These are phyloP conservation scores for Acacia crassicarpa DNA, from an alignment of 306 rosid species.

Conservation along the genomic window DNA sequence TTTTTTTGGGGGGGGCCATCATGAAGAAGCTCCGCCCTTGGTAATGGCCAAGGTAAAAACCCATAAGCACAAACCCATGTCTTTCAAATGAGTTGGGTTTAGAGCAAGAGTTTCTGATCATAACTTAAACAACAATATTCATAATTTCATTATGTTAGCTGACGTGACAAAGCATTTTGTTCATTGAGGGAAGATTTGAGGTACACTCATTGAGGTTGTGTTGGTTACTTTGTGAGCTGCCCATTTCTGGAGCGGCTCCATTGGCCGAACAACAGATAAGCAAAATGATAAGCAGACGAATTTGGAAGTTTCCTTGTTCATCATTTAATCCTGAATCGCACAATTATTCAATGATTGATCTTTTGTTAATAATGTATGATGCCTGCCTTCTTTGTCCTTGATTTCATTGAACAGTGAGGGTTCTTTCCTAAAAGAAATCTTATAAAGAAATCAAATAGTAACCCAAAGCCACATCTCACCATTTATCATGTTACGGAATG, in stretches of 20 bases:
- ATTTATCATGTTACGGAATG: too few species aligned
- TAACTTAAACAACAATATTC: constrained; percentile 32
- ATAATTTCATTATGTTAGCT: constrained; percentile 33
- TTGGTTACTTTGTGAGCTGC: not conserved
- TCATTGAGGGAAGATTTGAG: not conserved
- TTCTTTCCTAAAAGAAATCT: too few species aligned
- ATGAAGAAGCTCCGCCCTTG: too few species aligned
- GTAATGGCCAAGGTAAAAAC: not conserved
- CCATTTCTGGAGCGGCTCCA: too few species aligned
- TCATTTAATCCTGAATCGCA: not conserved
- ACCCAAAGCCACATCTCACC: too few species aligned
- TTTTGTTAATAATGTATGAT: too few species aligned
- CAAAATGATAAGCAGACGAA: not conserved
- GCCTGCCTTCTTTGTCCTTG: too few species aligned
- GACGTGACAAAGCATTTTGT: too few species aligned
- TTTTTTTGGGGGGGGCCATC: too few species aligned
- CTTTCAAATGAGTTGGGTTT: constrained; percentile 28
- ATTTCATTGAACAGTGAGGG: too few species aligned
- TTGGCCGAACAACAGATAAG: not conserved
- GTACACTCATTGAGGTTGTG: not conserved
- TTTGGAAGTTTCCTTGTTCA: not conserved
- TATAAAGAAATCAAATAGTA: too few species aligned
- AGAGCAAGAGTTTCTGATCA: constrained; percentile 43
- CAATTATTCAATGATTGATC: too few species aligned
- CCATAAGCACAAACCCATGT: constrained; percentile 41